Base-by-base conservation (phyloP, 139 green algal species). In the Chlorella sp. region DNA sequence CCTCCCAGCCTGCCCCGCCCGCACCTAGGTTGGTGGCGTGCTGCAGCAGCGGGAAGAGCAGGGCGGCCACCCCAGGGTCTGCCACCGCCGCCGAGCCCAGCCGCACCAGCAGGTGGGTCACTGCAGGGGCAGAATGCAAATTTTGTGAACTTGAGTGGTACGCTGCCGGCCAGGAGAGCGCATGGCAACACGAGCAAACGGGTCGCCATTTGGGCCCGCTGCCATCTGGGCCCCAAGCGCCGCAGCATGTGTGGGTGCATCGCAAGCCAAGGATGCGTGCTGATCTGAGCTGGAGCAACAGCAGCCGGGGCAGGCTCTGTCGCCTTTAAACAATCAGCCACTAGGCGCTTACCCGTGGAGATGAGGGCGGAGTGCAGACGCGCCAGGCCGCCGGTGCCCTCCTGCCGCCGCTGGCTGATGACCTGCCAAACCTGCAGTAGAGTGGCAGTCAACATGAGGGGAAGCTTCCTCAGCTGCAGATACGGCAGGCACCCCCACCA, bases 281-380 rank as follows among this genome's bases (percentile, higher is more conserved):
- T n/a, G n/a, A n/a, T n/a, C n/a, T n/a, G n/a, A n/a, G n/a, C n/a
- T n/a, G n/a, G n/a, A n/a, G n/a, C n/a, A n/a, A n/a, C n/a, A n/a
- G n/a, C n/a, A n/a, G n/a, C n/a, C n/a, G n/a, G n/a, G n/a, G n/a
- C n/a, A n/a, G n/a, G n/a, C n/a, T n/a, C n/a, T n/a, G n/a, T n/a
- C n/a, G n/a, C n/a, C n/a, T n/a, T n/a, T n/a, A n/a, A n/a, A n/a
- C n/a, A n/a, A n/a, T n/a, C n/a, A n/a, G n/a, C n/a, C n/a, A n/a
- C n/a, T n/a, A n/a, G n/a, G n/a, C n/a, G n/a, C n/a, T n/a, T n/a
- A 69, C 76, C 76, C 73, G 95, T 92, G 9, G 91, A 92, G 22
- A 97, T 93, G 36, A 96, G 83, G 14, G 92, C 87, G 19, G 62
- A 87, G 84, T 96, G 93, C 70, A 96, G 88, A 34, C 93, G 89